These are phyloP conservation scores for Colletotrichum filicis DNA, from an alignment of 2,329 filamentous ascomycete genomes.

Conservation along the genomic window DNA sequence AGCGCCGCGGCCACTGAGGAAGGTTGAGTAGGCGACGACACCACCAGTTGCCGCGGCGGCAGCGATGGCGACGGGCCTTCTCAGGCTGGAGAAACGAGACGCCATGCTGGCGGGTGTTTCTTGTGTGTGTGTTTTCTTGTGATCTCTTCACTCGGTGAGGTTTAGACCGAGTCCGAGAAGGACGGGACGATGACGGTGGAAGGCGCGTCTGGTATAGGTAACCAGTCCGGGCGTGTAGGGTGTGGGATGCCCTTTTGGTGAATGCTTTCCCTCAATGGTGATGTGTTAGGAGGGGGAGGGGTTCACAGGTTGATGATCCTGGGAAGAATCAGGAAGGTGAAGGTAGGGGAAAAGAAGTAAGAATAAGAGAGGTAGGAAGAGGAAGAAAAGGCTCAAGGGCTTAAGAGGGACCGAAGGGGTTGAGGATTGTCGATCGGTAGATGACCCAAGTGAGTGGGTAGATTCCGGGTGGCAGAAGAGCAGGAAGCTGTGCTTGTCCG, in stretches of 20 bases:
- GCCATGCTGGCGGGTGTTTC: constrained; percentile 42
- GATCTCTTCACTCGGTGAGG: constrained; percentile 1
- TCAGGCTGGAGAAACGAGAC: constrained; percentile 46
- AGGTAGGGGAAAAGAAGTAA: neutral
- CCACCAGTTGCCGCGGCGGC: constrained; percentile 42
- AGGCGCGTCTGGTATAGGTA: no score
- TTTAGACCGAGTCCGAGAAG: constrained; percentile 10
- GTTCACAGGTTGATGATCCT: neutral
- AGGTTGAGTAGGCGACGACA: constrained; percentile 43
- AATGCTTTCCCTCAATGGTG: neutral
- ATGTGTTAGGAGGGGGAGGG: neutral
- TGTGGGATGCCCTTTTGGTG: neutral
- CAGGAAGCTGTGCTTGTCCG: constrained; percentile 1
- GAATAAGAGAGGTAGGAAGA: neutral
- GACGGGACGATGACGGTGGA: neutral
- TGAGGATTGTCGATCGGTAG: constrained; percentile 26
- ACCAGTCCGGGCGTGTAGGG: neutral
- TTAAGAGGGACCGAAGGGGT: constrained; percentile 23
- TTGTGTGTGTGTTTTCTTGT: neutral
- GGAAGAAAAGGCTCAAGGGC: constrained; percentile 14
- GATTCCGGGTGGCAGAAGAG: neutral
- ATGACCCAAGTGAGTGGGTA: neutral
- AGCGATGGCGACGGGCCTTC: constrained; percentile 47
- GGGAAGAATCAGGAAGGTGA: neutral
- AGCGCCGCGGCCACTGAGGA: constrained; percentile 42